Conservation (phyloP, 2,329 filamentous ascomycete species). For the Calycina herbarum region DNA sequence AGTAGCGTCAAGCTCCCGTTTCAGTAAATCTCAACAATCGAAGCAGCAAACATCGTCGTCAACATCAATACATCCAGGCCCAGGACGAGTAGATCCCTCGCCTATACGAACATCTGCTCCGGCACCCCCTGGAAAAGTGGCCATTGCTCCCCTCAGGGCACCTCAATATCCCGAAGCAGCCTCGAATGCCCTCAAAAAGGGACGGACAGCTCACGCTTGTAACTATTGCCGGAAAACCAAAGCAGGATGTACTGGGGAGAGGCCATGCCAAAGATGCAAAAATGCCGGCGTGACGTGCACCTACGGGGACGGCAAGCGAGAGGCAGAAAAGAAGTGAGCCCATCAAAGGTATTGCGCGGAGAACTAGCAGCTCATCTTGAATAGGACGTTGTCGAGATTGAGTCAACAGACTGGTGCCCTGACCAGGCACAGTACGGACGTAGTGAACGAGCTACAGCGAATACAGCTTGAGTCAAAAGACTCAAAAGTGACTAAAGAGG, state of each 20-base stretch:
- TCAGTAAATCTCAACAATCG: neutral
- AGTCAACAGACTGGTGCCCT: constrained; percentile 23
- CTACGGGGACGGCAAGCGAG: constrained; percentile 36
- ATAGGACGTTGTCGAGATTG: constrained; percentile 26
- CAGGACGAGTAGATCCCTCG: neutral
- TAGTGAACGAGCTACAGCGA: constrained; percentile 24
- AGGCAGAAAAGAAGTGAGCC: constrained; percentile 30
- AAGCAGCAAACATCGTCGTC: neutral
- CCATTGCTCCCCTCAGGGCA: constrained; percentile 26
- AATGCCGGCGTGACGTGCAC: constrained; percentile 26
- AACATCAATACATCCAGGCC: neutral
- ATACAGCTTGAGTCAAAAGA: constrained; percentile 25
- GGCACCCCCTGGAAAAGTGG: constrained; percentile 26
- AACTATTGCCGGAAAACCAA: constrained; percentile 40
- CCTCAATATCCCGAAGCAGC: constrained; percentile 15
- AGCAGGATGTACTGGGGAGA: constrained; percentile 39
- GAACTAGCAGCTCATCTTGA: constrained; percentile 10
- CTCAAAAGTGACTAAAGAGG: constrained; percentile 19
- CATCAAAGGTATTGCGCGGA: neutral
- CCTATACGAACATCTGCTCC: neutral
- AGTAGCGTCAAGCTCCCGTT: neutral
- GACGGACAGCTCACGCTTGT: constrained; percentile 37
- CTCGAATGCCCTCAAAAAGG: constrained; percentile 23
- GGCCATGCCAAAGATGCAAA: constrained; percentile 38
- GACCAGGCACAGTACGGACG: constrained; percentile 23